A percentile compares a stretch with the other conserved stretches of the same genome.
Conservation (phyloP, 2,329 filamentous ascomycete species). For the Penicillium sp. region DNA sequence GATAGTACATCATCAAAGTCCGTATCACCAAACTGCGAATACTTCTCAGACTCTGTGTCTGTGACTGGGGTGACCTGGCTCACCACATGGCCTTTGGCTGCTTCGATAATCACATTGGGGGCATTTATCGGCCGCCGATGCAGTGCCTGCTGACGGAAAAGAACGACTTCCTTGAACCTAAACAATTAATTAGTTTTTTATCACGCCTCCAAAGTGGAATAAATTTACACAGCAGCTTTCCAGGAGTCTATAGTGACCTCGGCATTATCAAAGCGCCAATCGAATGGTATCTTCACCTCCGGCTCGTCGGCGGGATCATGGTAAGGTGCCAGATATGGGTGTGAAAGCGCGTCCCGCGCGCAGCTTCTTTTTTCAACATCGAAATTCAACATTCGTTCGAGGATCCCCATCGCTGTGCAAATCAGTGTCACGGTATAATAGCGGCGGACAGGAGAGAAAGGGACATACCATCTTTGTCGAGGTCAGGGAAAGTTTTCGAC, state of each 20-base stretch:
- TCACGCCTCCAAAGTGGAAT: neutral
- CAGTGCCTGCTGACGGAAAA: neutral
- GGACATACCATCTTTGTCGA: conserved; percentile 71
- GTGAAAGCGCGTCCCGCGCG: conserved; percentile 76
- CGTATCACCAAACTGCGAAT: neutral
- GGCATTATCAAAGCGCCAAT: conserved; percentile 98
- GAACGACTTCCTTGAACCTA: neutral
- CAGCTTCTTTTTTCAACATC: conserved; percentile 90
- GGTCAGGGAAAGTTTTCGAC: conserved; percentile 83
- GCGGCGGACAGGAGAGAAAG: too few species aligned
- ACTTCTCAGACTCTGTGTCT: neutral
- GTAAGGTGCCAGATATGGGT: conserved; percentile 92
- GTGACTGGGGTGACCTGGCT: neutral
- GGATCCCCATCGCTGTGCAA: conserved; percentile 73
- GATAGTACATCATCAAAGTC: neutral
- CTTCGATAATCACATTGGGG: neutral
- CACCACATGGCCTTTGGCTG: neutral
- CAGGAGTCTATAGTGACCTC: conserved; percentile 96
- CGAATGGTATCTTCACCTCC: conserved; percentile 90
- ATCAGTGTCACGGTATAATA: conserved; percentile 7
- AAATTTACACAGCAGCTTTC: conserved; percentile 53
- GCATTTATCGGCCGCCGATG: neutral
- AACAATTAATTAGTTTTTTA: neutral
- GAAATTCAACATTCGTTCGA: conserved; percentile 96
- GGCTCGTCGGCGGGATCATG: conserved; percentile 97